Evolutionary conservation across 768 basidiomycete genomes (phyloP).

Genomic region (Kwoniella dejecticola): DNA sequence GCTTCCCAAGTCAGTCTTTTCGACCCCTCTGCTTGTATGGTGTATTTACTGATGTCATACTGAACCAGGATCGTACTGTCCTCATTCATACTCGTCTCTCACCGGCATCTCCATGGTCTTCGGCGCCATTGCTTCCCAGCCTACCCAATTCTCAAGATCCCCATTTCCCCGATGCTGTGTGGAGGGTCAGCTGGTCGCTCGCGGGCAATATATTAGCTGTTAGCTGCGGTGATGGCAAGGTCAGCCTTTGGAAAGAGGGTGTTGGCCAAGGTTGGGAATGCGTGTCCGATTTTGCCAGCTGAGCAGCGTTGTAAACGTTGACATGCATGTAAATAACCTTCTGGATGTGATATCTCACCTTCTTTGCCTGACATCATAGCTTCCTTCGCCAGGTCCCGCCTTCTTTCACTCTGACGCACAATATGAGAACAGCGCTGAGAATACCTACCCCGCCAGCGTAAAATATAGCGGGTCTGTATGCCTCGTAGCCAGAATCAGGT

Average conservation of each 20-base stretch:
- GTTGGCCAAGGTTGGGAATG: conserved; percentile 94
- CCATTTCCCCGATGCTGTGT: conserved; percentile 95
- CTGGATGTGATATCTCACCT: neutral
- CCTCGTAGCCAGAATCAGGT: conserved; percentile 21
- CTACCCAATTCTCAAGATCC: conserved; percentile 61
- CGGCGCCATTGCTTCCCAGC: conserved; percentile 55
- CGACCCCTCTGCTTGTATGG: neutral
- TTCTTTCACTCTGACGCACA: conserved; percentile 6
- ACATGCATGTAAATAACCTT: neutral
- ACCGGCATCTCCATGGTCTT: conserved; percentile 51
- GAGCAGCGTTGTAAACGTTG: conserved; percentile 35
- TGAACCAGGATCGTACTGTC: conserved; percentile 56
- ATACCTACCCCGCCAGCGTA: conserved; percentile 35
- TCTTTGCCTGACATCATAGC: neutral
- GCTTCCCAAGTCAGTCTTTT: conserved; percentile 71
- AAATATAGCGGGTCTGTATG: conserved; percentile 42
- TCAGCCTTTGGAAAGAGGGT: conserved; percentile 98
- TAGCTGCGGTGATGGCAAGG: conserved; percentile 96
- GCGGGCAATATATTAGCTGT: conserved; percentile 95
- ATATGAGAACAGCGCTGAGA: conserved; percentile 25
- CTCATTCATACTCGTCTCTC: conserved; percentile 53
- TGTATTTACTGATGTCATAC: too few species aligned
- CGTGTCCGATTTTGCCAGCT: conserved; percentile 91
- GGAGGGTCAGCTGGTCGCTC: conserved; percentile 98
- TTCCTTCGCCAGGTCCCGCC: conserved; percentile 8